Percentiles rank a stretch among this genome's conserved stretches.
phyloP scores from a whole-genome alignment of 192 early-diverging fungal genomes.

The Geranomyces variabilis region DNA sequence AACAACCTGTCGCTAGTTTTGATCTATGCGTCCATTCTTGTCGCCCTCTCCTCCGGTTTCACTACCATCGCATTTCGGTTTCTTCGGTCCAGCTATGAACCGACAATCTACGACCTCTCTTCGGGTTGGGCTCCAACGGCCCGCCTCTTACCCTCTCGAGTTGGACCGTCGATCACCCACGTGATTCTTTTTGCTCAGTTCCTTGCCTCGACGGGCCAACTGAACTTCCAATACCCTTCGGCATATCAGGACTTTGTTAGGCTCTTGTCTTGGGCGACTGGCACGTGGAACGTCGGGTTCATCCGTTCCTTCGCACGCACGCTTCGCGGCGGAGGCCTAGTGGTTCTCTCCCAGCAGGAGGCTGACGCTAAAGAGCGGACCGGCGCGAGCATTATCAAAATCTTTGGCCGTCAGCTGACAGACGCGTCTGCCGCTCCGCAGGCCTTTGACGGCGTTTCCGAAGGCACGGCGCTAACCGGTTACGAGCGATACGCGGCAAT shows the following conservation, averaged over 20 bases:
- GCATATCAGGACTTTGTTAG: constrained; percentile 23
- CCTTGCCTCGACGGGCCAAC: constrained; percentile 9
- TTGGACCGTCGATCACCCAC: constrained; percentile 18
- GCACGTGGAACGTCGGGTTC: constrained; percentile 26
- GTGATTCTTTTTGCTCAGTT: constrained; percentile 28
- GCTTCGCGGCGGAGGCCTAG: constrained; percentile 9
- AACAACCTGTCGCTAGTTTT: background rate
- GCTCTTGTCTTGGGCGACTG: constrained; percentile 17
- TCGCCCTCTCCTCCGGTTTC: constrained; percentile 11
- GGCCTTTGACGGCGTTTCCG: background rate
- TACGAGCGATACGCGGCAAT: constrained; percentile 26
- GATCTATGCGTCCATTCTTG: constrained; percentile 18
- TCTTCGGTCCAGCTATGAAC: constrained; percentile 3
- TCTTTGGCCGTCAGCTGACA: background rate
- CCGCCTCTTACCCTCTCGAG: constrained; percentile 12
- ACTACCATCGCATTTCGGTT: constrained; percentile 13
- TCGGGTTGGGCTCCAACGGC: constrained; percentile 28
- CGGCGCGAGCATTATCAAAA: background rate
- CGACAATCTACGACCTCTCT: constrained; percentile 27
- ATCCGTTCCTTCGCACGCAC: constrained; percentile 6
- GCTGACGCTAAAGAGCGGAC: background rate
- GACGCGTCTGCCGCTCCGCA: background rate
- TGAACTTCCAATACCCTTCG: constrained; percentile 16
- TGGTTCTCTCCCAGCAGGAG: background rate
- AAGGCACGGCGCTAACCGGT: background rate